Base-by-base conservation (phyloP, 2,329 filamentous ascomycete species). In the Chalaropsis thielavioides region DNA sequence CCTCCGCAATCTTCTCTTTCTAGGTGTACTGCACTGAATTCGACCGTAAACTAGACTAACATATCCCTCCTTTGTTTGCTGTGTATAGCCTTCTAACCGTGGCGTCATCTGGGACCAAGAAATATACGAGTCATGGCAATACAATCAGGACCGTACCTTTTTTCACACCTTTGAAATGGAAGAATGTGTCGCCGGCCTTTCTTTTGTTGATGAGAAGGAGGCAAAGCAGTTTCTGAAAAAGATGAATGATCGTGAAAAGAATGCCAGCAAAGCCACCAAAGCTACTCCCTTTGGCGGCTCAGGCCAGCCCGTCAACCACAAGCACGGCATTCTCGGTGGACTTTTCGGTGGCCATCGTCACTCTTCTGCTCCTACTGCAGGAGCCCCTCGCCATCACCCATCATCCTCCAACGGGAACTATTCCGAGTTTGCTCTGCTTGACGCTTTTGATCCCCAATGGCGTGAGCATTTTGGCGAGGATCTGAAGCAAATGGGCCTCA, bases 121-220 rank as follows among this genome's bases (percentile, higher is more conserved):
- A 76, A 90, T 99, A 71, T 99, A 95, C 77, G 92, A 99, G 70
- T 86, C 85, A 62, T 97, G 95, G 81, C 80, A 81, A 68, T 99
- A 97, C 79, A 96, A 96, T 76, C 92, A 96, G 73, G 94, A 99
- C 74, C 87, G 94, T 68, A 92, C 90, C 67, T 99, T 96, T 77
- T 99, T 99, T 77, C 92, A 97, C 76, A 91, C 90, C 5, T 99
- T 99, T 73, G 94, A 99, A 77, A 82, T 96, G 65, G 92, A 97
- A 75, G 86, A 95, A 68, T 97, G 91, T 72, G 78, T 95, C 67
- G 94, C 91, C 5, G 94, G 87, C 0, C 78, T 99, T 67, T 96
- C 90, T 27, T 99, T 99, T 72, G 86, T 88, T 68, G 94, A 97
- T 74, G 94, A 97, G 78, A 97, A 96, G 76, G 94, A 99, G 77